Percentiles rank a stretch among this genome's conserved stretches.
These are phyloP conservation scores for Polygonum maritimum DNA, from an alignment of 148 eudicot genomes.

Conservation along the genomic window DNA sequence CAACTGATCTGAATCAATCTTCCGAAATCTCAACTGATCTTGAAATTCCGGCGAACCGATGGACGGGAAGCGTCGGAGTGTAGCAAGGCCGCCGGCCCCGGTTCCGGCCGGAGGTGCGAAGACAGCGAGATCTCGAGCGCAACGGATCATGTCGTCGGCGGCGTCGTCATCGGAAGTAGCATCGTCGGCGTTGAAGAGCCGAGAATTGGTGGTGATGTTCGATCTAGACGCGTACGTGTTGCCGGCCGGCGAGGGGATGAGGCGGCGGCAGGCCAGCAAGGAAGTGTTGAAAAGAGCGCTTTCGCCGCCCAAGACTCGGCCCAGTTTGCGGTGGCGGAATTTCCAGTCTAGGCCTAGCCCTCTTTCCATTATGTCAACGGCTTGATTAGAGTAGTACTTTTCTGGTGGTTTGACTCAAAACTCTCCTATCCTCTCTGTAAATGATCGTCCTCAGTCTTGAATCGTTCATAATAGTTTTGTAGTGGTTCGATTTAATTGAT, in stretches of 20 bases:
- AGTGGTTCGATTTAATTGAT: neutral
- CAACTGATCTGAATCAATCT: neutral
- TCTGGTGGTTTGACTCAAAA: neutral
- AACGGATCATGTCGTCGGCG: neutral
- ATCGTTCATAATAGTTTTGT: slow-evolving; percentile 2
- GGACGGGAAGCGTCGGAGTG: neutral
- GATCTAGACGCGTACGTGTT: slow-evolving; percentile 15
- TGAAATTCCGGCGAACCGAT: neutral
- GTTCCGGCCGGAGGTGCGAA: neutral
- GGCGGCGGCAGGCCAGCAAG: slow-evolving; percentile 34
- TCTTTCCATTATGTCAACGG: slow-evolving; percentile 49
- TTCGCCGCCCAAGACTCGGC: slow-evolving; percentile 37
- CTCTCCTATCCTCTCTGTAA: neutral
- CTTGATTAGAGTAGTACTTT: slow-evolving; percentile 7
- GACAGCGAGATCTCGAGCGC: slow-evolving; percentile 8
- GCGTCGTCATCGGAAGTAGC: neutral
- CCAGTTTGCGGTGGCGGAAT: slow-evolving; percentile 48
- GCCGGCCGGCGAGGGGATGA: slow-evolving; percentile 17
- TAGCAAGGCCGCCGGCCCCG: slow-evolving; percentile 4
- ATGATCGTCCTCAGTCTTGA: neutral
- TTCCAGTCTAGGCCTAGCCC: slow-evolving; percentile 67
- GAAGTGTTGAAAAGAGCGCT: slow-evolving; percentile 53
- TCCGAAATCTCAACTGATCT: neutral
- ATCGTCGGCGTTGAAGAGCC: neutral
- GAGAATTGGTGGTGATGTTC: neutral